Evolutionary conservation across 2,329 filamentous ascomycete species (phyloP), one percentile per base, ranked within the genome.

Genomic region (Bipolaris oryzae): DNA sequence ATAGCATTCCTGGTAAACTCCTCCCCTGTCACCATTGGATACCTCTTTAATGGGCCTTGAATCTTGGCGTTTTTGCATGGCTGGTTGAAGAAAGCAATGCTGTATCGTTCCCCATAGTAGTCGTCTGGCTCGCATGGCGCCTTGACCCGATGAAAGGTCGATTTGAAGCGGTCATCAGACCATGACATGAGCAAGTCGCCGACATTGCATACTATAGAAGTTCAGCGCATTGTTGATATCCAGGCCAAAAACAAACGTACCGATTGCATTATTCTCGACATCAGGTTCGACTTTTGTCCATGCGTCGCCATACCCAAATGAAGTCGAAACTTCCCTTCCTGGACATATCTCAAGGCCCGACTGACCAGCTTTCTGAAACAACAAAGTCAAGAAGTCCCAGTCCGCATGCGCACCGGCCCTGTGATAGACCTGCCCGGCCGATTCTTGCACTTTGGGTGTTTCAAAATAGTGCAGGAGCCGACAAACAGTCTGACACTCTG

Each of bases 111-210:
- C 5, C 85, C 85, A 63, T 82, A 88, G 68, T 82, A 86, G 43
- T 81, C 79, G 2, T 76, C 78, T 0, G 77, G 76, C 62, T 87
- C 83, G 25, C 74, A 79, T 0, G 85, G 85, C 1, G 85, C 84
- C 73, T 85, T 86, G 55, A 89, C 86, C 3, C 86, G 81, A 72
- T 89, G 87, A 50, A 87, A 85, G 0, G 86, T 87, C 38, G 82
- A 85, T 74, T 88, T 89, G 77, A 89, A 88, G 18, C 85, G 81
- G 70, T 89, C 87, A 67, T 89, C 86, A 25, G 81, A 85, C 85
- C 86, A 88, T 39, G 79, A 82, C 87, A 89, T 88, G 15, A 89
- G 77, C 52, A 89, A 75, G 67, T 89, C 86, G 3, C 87, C 87
- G 58, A 88, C 86, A 63, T 88, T 88, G 72, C 86, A 88, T 7